phyloP scores from a whole-genome alignment of 768 basidiomycete species.

The Aureoboletus auriporus region DNA sequence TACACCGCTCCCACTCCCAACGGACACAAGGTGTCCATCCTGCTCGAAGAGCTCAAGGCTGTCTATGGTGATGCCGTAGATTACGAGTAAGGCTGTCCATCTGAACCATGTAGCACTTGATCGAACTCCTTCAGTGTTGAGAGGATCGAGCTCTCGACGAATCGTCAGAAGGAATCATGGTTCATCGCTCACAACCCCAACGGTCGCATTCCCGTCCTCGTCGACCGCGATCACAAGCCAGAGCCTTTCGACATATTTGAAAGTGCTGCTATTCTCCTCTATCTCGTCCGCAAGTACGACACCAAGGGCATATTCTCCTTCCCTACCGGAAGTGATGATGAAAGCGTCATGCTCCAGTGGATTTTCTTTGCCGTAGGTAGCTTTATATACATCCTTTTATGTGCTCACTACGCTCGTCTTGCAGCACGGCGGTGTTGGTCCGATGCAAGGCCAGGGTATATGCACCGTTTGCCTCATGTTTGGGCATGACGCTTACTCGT shows the following conservation, averaged over 20 bases:
- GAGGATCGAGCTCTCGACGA: constrained; percentile 54
- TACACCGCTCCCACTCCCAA: constrained; percentile 55
- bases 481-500: constrained; percentile 6
- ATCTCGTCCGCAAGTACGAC: constrained; percentile 79
- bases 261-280: constrained; percentile 78
- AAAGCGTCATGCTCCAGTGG: constrained; percentile 79
- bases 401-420: not conserved
- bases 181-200: constrained; percentile 74
- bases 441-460: constrained; percentile 78
- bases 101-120: not conserved
- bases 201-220: constrained; percentile 65
- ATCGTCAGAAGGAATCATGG: constrained; percentile 80
- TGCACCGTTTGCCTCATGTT: not conserved
- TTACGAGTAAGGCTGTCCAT: constrained; percentile 41
- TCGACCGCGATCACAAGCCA: constrained; percentile 49
- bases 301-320: constrained; percentile 68
- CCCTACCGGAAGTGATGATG: constrained; percentile 53
- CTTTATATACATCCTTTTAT: no score
- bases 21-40: constrained; percentile 45
- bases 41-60: constrained; percentile 62
- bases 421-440: constrained; percentile 77
- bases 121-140: constrained; percentile 35
- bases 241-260: constrained; percentile 70
- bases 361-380: constrained; percentile 70
- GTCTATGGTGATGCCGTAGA: constrained; percentile 42